Conservation (phyloP, 305 asterid species). For the Fraxinus nigra region DNA sequence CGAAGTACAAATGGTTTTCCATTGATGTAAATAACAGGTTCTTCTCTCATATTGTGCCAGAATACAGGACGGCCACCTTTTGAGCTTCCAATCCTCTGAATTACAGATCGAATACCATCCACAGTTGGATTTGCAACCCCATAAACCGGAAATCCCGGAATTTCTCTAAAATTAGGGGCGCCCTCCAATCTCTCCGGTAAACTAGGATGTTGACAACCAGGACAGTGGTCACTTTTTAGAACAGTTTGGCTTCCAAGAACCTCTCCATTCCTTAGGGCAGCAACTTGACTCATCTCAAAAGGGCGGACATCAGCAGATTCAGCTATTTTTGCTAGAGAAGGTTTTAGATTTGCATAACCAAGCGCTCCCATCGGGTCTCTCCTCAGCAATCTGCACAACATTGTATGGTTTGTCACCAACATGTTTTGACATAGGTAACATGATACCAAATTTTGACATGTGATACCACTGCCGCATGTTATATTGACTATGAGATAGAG, state of each 20-base stretch:
- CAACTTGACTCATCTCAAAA: slow-evolving; percentile 89
- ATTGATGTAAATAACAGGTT: slow-evolving; percentile 91
- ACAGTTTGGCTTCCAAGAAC: slow-evolving; percentile 98
- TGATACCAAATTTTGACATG: background rate
- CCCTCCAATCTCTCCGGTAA: slow-evolving; percentile 91
- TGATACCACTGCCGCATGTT: background rate
- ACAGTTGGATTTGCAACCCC: slow-evolving; percentile 98
- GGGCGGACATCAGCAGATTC: slow-evolving; percentile 65
- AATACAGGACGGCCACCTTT: slow-evolving; percentile 81
- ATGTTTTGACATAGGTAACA: slow-evolving; percentile 11
- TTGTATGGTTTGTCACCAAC: slow-evolving; percentile 17
- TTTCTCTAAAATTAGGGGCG: slow-evolving; percentile 96
- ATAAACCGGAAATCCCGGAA: slow-evolving; percentile 93
- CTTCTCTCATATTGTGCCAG: slow-evolving; percentile 99
- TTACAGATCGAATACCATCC: slow-evolving; percentile 86
- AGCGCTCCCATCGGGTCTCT: slow-evolving; percentile 99
- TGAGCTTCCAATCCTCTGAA: slow-evolving; percentile 82
- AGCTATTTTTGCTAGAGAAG: slow-evolving; percentile 40
- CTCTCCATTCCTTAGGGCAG: slow-evolving; percentile 87
- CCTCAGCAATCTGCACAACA: slow-evolving; percentile 73
- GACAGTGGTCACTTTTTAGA: slow-evolving; percentile 97
- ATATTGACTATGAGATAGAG: background rate
- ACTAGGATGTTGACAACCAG: slow-evolving; percentile 88
- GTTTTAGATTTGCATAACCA: slow-evolving; percentile 63
- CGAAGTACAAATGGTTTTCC: slow-evolving; percentile 99